These are phyloP conservation scores for Colletotrichum cuscutae DNA, from an alignment of 2,329 filamentous ascomycete species.

Conservation along the genomic window DNA sequence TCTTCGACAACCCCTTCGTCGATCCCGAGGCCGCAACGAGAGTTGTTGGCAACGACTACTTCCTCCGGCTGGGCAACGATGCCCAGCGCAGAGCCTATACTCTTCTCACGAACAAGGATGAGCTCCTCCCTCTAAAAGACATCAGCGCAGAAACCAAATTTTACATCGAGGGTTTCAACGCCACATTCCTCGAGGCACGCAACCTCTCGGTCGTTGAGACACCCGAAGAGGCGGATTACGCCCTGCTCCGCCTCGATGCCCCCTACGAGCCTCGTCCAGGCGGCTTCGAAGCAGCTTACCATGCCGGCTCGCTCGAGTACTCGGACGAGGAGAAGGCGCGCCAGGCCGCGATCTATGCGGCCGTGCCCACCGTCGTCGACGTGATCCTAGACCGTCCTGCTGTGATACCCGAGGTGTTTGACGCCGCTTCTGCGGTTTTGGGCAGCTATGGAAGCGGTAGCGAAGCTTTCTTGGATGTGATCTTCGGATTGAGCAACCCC, in stretches of 20 bases:
- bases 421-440: constrained; percentile 50
- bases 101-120: constrained; percentile 40
- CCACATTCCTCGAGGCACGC: constrained; percentile 35
- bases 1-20: constrained; percentile 63
- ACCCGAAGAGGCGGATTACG: constrained; percentile 52
- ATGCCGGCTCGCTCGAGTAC: constrained; percentile 54
- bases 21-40: constrained; percentile 52
- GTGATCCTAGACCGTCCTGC: constrained; percentile 54
- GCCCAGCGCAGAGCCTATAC: constrained; percentile 43
- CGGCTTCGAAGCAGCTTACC: constrained; percentile 50
- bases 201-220: constrained; percentile 47
- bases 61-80: constrained; percentile 40
- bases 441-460: constrained; percentile 52
- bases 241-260: constrained; percentile 51
- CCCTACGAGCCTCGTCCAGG: constrained; percentile 52
- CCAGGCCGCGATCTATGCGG: constrained; percentile 46
- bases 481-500: constrained; percentile 50
- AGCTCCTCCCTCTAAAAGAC: constrained; percentile 37
- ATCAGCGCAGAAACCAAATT: constrained; percentile 33
- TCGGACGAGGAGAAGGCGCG: constrained; percentile 41
- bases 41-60: constrained; percentile 56
- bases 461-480: constrained; percentile 55
- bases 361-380: constrained; percentile 54
- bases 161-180: constrained; percentile 34
- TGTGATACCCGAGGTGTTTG: constrained; percentile 52